These are phyloP conservation scores for Tolypocladium amazonense DNA, from an alignment of 2,329 filamentous ascomycete species.

Conservation along the genomic window DNA sequence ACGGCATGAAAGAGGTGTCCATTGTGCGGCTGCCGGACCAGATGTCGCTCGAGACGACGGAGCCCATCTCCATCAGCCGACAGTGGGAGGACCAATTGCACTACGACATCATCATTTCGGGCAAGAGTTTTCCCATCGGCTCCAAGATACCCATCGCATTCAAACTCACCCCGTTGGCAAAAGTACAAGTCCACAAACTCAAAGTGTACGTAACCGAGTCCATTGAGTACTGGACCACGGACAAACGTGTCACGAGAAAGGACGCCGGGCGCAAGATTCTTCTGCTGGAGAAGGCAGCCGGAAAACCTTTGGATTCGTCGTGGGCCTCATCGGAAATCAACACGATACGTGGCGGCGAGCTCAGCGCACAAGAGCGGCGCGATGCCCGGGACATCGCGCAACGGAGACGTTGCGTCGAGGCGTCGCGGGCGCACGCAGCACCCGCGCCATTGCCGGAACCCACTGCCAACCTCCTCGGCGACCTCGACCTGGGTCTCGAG, in stretches of 20 bases:
- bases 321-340: conserved; percentile 69
- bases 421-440: conserved; percentile 26
- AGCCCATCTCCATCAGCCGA: conserved; percentile 86
- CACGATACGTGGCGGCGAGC: conserved; percentile 70
- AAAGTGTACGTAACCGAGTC: conserved; percentile 88
- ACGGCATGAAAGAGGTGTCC: conserved; percentile 70
- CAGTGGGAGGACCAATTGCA: conserved; percentile 94
- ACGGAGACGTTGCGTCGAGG: conserved; percentile 43
- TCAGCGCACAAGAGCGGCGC: conserved; percentile 38
- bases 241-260: conserved; percentile 74
- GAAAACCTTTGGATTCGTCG: conserved; percentile 60
- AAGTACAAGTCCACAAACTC: conserved; percentile 86
- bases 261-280: conserved; percentile 77
- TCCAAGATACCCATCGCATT: conserved; percentile 85
- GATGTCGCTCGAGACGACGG: conserved; percentile 78
- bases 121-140: conserved; percentile 87
- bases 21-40: conserved; percentile 81
- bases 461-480: conserved; percentile 66
- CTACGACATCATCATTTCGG: conserved; percentile 93
- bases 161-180: conserved; percentile 84
- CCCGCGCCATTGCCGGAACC: conserved; percentile 36
- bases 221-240: conserved; percentile 81
- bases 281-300: conserved; percentile 79
- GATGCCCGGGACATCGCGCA: conserved; percentile 37
- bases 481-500: conserved; percentile 61